A percentile compares a stretch with the other conserved stretches of the same genome.
phyloP scores from a whole-genome alignment of 2,329 filamentous ascomycete genomes.

The Ophiosphaerella narmari region DNA sequence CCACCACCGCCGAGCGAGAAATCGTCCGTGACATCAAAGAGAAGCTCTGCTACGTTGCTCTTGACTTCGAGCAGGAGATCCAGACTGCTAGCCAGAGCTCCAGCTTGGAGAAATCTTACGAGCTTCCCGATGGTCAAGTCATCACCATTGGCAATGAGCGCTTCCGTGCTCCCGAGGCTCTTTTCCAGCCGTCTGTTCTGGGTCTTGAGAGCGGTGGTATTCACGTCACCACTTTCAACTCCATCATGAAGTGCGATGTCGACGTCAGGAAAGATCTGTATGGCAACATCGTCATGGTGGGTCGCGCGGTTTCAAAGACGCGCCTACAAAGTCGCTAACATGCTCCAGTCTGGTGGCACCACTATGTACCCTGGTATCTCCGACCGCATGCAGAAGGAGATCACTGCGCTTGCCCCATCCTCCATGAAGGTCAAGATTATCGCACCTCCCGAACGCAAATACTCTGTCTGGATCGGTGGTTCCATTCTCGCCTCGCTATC shows the following conservation, averaged over 20 bases:
- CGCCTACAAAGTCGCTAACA: constrained; percentile 39
- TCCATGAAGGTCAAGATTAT: constrained; percentile 99
- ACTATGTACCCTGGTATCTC: constrained; percentile 99
- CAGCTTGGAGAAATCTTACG: constrained; percentile 99
- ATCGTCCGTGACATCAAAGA: constrained; percentile 99
- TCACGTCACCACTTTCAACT: constrained; percentile 99
- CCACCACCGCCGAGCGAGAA: constrained; percentile 99
- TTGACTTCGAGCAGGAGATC: constrained; percentile 99
- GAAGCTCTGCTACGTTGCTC: constrained; percentile 99
- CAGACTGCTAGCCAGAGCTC: constrained; percentile 99
- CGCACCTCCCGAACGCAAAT: constrained; percentile 99
- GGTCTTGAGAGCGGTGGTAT: constrained; percentile 99
- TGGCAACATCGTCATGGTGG: constrained; percentile 99
- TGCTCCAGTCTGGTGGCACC: constrained; percentile 90
- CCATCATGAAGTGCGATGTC: constrained; percentile 99
- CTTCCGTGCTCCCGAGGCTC: constrained; percentile 98
- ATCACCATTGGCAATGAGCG: constrained; percentile 99
- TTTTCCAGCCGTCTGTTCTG: constrained; percentile 98
- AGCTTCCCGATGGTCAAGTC: constrained; percentile 98
- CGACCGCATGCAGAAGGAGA: constrained; percentile 99
- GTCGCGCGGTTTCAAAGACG: constrained; percentile 44
- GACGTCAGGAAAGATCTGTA: constrained; percentile 99
- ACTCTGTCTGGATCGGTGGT: constrained; percentile 99
- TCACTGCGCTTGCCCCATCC: constrained; percentile 97
- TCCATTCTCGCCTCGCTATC: constrained; percentile 99